phyloP scores from a whole-genome alignment of 2,329 filamentous ascomycete species.

The Coniochaeta ligniaria region DNA sequence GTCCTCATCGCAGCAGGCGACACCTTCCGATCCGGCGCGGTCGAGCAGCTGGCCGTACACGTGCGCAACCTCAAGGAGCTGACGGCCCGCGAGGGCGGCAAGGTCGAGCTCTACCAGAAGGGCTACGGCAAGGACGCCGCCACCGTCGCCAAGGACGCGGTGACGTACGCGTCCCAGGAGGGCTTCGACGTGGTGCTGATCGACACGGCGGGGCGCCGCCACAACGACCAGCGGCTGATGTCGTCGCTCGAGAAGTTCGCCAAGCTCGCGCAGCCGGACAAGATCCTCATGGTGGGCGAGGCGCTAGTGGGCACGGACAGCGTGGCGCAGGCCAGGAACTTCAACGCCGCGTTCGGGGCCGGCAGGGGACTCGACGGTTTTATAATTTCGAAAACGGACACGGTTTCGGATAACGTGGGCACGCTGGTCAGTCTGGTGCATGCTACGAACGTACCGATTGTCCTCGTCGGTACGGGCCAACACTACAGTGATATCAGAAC shows the following conservation, averaged over 20 bases:
- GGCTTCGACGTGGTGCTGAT: conserved; percentile 92
- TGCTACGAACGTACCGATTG: conserved; percentile 89
- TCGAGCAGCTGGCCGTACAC: conserved; percentile 94
- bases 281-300: conserved; percentile 90
- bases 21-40: conserved; percentile 93
- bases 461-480: conserved; percentile 76
- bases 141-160: conserved; percentile 88
- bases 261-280: conserved; percentile 91
- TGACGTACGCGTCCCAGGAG: conserved; percentile 67
- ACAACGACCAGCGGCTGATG: conserved; percentile 96
- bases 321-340: conserved; percentile 92
- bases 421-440: conserved; percentile 96
- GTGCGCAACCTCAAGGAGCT: conserved; percentile 90
- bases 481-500: conserved; percentile 63
- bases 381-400: conserved; percentile 98
- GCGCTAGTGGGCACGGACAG: conserved; percentile 93
- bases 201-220: conserved; percentile 87
- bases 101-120: conserved; percentile 90
- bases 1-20: conserved; percentile 92
- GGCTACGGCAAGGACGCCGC: conserved; percentile 98
- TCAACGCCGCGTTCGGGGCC: conserved; percentile 85
- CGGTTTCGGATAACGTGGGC: conserved; percentile 97
- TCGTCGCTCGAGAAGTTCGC: conserved; percentile 95
- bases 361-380: conserved; percentile 84
- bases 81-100: conserved; percentile 71